Evolutionary conservation across 2,329 filamentous ascomycete genomes (phyloP).

Genomic region (Aspergillus pseudoterreus): DNA sequence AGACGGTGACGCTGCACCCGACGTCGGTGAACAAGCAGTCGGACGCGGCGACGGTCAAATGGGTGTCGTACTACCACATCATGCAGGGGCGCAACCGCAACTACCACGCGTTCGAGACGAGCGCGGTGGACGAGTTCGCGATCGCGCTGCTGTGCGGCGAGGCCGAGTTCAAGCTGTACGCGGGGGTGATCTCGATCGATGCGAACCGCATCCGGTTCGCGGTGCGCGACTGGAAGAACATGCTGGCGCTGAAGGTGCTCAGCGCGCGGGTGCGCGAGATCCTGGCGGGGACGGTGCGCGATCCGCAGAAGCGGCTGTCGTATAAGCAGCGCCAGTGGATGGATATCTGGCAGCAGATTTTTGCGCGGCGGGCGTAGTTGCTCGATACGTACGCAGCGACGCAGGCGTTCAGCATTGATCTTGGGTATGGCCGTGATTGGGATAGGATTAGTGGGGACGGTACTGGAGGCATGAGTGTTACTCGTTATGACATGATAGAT

Average conservation of each 20-base stretch:
- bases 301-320: conserved; percentile 42
- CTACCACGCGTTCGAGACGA: conserved; percentile 88
- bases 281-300: conserved; percentile 62
- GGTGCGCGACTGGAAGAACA: conserved; percentile 81
- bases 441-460: too few species aligned
- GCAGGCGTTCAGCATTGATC: too few species aligned
- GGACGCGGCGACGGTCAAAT: conserved; percentile 54
- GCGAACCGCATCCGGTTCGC: conserved; percentile 82
- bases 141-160: conserved; percentile 84
- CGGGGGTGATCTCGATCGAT: conserved; percentile 82
- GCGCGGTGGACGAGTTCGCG: conserved; percentile 74
- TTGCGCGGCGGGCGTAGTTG: conserved; percentile 37
- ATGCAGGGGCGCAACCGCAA: conserved; percentile 80
- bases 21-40: conserved; percentile 79
- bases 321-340: conserved; percentile 70
- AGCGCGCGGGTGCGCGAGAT: conserved; percentile 71
- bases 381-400: too few species aligned
- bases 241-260: conserved; percentile 83
- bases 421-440: too few species aligned
- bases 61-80: conserved; percentile 94
- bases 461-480: too few species aligned
- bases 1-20: conserved; percentile 80
- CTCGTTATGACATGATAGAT: too few species aligned
- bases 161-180: conserved; percentile 81
- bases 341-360: conserved; percentile 69